Evolutionary conservation across 2,329 filamentous ascomycete species (phyloP), one percentile per base, ranked within the genome.

Genomic region (Ascochyta koolunga): DNA sequence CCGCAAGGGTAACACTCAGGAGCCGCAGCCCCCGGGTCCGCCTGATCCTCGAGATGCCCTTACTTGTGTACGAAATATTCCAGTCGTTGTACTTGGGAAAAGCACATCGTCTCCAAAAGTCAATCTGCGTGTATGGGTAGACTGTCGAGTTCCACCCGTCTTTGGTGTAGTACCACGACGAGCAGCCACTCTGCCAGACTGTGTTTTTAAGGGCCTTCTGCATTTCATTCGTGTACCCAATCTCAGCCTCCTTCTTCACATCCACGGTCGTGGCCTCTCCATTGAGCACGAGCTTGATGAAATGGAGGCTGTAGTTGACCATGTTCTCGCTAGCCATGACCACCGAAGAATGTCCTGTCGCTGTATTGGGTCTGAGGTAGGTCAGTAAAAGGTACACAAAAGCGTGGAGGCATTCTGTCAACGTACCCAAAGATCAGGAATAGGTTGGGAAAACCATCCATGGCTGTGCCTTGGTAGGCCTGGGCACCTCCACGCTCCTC

Each of bases 221-320:
- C 4, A 84, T 71, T 43, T 81, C 77, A 3, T 63, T 58, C 5
- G 67, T 80, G 69, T 59, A 76, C 54, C 78, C 95, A 93, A 59
- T 86, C 84, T 65, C 82, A 78, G 52, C 96, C 81, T 74, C 97
- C 96, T 74, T 92, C 87, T 65, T 84, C 79, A 66, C 90, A 89
- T 78, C 97, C 89, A 81, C 93, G 95, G 71, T 95, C 88, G 70
- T 95, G 93, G 55, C 95, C 90, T 64, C 89, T 89, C 93, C 93
- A 96, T 79, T 97, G 91, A 57, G 93, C 16, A 86, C 75, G 2
- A 82, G 80, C 61, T 79, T 79, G 59, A 88, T 81, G 58, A 88
- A 79, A 0, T 83, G 83, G 9, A 89, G 66, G 0, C 81, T 79
- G 66, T 83, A 86, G 55, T 86, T 83, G 59, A 87, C 76, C 65